Base-by-base conservation (phyloP, 129 eudicot species). In the sunflower (Helianthus annuus) region DNA sequence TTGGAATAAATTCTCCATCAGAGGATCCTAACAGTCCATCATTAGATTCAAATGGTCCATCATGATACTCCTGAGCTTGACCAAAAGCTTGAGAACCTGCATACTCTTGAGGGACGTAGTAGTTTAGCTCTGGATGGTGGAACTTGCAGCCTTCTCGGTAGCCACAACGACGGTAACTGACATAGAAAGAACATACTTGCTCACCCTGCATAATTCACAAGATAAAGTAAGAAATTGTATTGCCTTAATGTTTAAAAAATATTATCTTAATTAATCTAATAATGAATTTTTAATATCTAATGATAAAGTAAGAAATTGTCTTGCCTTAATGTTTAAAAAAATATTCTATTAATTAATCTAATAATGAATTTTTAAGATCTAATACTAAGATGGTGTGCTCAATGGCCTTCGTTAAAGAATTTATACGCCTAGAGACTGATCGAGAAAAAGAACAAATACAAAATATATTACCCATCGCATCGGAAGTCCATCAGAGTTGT, bases 401-500 rank as follows among this genome's bases (percentile, higher is more conserved):
- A 32, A 32, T 24, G 8, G 46, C 46, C 36, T 32, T 32, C 4
- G 36, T 32, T 32, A 32, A 32, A 32, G 36, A 32, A 32, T 32
- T 32, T 32, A 32, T 32, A 32, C 36, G 36, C 36, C 36, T 32
- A 32, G 36, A 32, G 36, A 32, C 36, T 32, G 36, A 32, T 32
- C 4, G 36, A 32, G 36, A 22, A 19, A 19, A 48, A 10, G 24
- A 10, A 58, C 12, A 11, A 9, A 55, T 19, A 19, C 9, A 32
- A 55, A 55, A 19, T 55, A 8, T 2, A 55, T 55, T 55, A 55
- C 61, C 61, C 61, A 27, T 27, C 32, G 32, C 34, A 55, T 55
- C 6, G 61, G 61, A 55, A 55, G 61, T 6, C 61, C 61, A 17
- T 55, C 6, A 55, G 61, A 55, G 61, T 55, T 55, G 61, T 55